A percentile compares a stretch with the other conserved stretches of the same genome.
phyloP scores from a whole-genome alignment of 2,329 filamentous ascomycete genomes.

The Diplodia corticola region DNA sequence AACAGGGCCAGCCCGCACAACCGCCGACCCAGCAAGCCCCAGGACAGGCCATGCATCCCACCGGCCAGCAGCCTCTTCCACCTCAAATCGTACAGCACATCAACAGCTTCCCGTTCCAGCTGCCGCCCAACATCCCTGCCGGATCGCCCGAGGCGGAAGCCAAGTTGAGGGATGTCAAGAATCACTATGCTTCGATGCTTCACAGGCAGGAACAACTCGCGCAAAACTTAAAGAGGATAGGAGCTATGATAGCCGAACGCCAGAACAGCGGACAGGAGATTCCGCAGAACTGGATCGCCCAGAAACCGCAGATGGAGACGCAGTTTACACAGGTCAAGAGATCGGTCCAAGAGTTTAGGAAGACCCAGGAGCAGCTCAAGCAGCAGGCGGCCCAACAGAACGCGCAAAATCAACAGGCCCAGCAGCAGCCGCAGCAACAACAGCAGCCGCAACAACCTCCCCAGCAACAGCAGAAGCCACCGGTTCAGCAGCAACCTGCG shows the following conservation, averaged over 20 bases:
- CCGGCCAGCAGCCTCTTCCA: constrained; percentile 29
- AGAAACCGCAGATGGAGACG: constrained; percentile 34
- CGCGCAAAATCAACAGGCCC: constrained; percentile 27
- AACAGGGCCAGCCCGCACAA: constrained; percentile 30
- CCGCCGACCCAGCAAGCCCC: constrained; percentile 28
- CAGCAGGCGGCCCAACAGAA: constrained; percentile 19
- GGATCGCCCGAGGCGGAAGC: constrained; percentile 40
- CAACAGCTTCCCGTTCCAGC: constrained; percentile 36
- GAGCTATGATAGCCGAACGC: constrained; percentile 35
- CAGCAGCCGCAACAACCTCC: constrained; percentile 11
- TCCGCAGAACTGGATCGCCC: constrained; percentile 32
- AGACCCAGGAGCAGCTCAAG: constrained; percentile 38
- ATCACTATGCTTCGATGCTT: constrained; percentile 38
- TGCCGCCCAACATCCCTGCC: constrained; percentile 32
- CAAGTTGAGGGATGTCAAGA: constrained; percentile 39
- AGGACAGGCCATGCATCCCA: constrained; percentile 29
- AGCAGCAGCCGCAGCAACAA: constrained; percentile 25
- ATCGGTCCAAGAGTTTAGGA: constrained; percentile 39
- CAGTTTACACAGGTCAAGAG: constrained; percentile 34
- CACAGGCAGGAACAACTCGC: constrained; percentile 35
- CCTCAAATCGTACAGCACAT: constrained; percentile 41
- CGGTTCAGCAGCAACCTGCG: constrained; percentile 20
- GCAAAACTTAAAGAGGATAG: constrained; percentile 31
- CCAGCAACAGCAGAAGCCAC: constrained; percentile 20
- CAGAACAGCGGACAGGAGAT: constrained; percentile 36